Evolutionary conservation across 2,329 filamentous ascomycete genomes (phyloP).

Genomic region (Thermothelomyces thermophilus): DNA sequence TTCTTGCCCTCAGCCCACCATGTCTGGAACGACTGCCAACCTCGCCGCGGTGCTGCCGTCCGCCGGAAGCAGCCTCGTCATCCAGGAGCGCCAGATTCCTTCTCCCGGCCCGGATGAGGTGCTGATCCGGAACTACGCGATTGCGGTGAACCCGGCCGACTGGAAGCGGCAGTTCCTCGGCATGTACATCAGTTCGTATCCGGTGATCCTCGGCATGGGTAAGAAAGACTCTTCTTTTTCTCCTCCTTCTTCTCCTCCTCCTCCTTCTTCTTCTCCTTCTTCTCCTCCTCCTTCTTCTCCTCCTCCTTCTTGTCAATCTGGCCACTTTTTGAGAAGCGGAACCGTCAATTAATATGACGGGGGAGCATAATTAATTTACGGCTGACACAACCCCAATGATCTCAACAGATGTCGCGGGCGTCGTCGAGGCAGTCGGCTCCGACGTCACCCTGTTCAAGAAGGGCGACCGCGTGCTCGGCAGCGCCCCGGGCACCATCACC

Average conservation of each 20-base stretch:
- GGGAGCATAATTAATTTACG: too few relatives aligned
- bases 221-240: too few relatives aligned
- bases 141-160: constrained; percentile 31
- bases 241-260: too few relatives aligned
- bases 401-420: constrained; percentile 28
- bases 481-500: not conserved
- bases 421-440: constrained; percentile 28
- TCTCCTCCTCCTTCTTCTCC: too few relatives aligned
- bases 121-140: constrained; percentile 27
- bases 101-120: constrained; percentile 25
- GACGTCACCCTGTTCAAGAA: constrained; percentile 19
- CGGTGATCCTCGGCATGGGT: constrained; percentile 26
- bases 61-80: not conserved
- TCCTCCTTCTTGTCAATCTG: too few relatives aligned
- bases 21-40: constrained; percentile 1
- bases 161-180: constrained; percentile 29
- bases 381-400: too few relatives aligned
- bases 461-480: constrained; percentile 7
- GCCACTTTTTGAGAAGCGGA: too few relatives aligned
- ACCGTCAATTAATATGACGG: too few relatives aligned
- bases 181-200: constrained; percentile 26
- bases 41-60: constrained; percentile 3
- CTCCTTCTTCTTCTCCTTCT: too few relatives aligned
- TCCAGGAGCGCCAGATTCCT: constrained; percentile 11
- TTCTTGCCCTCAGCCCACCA: not conserved